Base-by-base conservation (phyloP, 1,139 yeast genomes). In the Ashbya aceris region DNA sequence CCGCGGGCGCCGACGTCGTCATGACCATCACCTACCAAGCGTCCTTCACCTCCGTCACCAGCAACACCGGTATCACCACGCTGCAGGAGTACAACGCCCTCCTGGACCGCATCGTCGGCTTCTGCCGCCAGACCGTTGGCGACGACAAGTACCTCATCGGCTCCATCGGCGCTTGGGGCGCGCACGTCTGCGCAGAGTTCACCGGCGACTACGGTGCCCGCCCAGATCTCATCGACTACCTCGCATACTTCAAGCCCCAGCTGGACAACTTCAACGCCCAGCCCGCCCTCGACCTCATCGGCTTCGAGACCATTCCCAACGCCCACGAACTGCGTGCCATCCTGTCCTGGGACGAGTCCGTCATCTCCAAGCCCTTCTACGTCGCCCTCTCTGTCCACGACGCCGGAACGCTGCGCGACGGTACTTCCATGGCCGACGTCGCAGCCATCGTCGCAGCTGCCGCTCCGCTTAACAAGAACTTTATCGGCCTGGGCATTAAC, bases 101-200 rank as follows among this genome's bases (percentile, higher is more conserved):
- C 20, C 45, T 48, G 39, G 44, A 50, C 27, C 52, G 51, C 38
- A 53, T 60, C 29, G 51, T 49, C 13, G 13, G 39, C 1, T 49
- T 52, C 33, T 58, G 52, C 50, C 59, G 60, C 43, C 45, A 54
- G 38, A 48, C 61, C 45, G 52, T 69, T 45, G 60, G 63, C 28
- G 49, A 42, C 8, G 49, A 43, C 8, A 55, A 53, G 27, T 54
- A 49, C 38, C 66, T 79, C 11, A 72, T 74, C 14, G 89, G 82
- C 0, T 73, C 83, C 10, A 60, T 80, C n/a, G 91, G 91, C 0
- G 84, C 91, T 0, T 82, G 76, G 60, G 91, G 87, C 2, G 79
- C 85, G 0, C 77, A 60, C 33, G 68, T 76, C 46, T 84, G 86
- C 2, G 68, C 78, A 1, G 91, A 82, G 54, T 82, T 77, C 53